Base-by-base conservation (phyloP, 2,329 filamentous ascomycete genomes). In the Cordyceps cicadae region DNA sequence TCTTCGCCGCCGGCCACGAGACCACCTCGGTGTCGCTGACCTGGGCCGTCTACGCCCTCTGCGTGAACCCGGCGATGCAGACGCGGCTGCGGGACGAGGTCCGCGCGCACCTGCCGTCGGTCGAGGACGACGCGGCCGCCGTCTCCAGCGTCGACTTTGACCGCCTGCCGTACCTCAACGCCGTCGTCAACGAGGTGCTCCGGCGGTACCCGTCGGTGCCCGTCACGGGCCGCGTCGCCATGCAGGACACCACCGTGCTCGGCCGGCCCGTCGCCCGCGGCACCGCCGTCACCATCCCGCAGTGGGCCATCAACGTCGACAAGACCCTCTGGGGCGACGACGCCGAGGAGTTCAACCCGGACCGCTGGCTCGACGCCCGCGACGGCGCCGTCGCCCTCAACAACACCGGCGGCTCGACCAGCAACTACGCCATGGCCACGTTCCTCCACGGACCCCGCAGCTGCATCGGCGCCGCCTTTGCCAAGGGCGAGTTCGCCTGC, bases 371-470 rank as follows among this genome's bases (percentile, higher is more conserved):
- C 69, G 79, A 76, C 7, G 68, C 71, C 0, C 75, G 71, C 21
- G 21, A 46, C 45, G 48, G 17, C n/a, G 63, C 17, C 24, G 19
- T 11, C 39, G 50, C 24, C 19, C 60, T 59, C 45, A 49, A 58
- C 56, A 74, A 72, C 68, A 66, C 62, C 15, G 90, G 90, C 7
- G 89, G 89, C 9, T 87, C 90, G 1, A 77, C 80, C 17, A 90
- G 81, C 65, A 94, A 93, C 72, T 96, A 88, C 70, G 83, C 87
- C 0, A 87, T 88, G 67, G 70, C 93, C 74, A 93, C 90, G 0
- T 96, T 96, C 74, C 72, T 96, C 62, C 90, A 96, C 70, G 92
- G 92, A 0, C 91, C 92, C 2, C 78, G 92, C 58, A 89, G 87
- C 69, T 96, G 92, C 70, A 96, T 96, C 66, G 92, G 92, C 0